These are phyloP conservation scores for Crithidia bombi DNA, from an alignment of 208 protist species.

Conservation along the genomic window DNA sequence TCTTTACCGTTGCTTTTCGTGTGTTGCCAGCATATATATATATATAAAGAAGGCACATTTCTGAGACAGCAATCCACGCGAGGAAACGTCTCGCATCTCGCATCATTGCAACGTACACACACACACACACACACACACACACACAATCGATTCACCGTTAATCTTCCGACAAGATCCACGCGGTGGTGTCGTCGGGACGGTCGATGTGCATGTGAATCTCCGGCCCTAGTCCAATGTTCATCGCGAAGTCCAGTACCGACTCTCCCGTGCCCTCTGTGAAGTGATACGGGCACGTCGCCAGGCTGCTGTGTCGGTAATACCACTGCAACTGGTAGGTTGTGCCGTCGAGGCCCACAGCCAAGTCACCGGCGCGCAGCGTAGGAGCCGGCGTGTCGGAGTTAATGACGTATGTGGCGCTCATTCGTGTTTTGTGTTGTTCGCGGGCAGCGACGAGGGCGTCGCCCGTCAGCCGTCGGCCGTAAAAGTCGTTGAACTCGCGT, in stretches of 20 bases:
- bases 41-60: too few species aligned
- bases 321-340: conserved; percentile 41
- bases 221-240: conserved; percentile 41
- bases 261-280: conserved; percentile 59
- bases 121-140: conserved; percentile 1
- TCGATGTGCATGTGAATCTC: conserved; percentile 60
- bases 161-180: conserved; percentile 9
- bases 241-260: conserved; percentile 56
- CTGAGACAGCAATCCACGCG: too few species aligned
- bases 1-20: too few species aligned
- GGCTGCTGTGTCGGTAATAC: conserved; percentile 55
- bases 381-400: conserved; percentile 13
- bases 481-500: conserved; percentile 1
- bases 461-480: conserved; percentile 3
- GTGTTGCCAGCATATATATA: too few species aligned
- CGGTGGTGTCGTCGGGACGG: conserved; percentile 13
- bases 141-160: not conserved
- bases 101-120: not conserved
- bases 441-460: conserved; percentile 3
- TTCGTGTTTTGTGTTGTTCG: conserved; percentile 3
- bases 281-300: conserved; percentile 63
- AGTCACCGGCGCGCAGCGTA: conserved; percentile 42
- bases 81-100: too few species aligned
- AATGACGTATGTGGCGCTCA: conserved; percentile 6
- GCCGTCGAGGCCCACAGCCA: conserved; percentile 32